Conservation (phyloP, 176 grass and related monocot genomes). For the Coix lacrymajobi region DNA sequence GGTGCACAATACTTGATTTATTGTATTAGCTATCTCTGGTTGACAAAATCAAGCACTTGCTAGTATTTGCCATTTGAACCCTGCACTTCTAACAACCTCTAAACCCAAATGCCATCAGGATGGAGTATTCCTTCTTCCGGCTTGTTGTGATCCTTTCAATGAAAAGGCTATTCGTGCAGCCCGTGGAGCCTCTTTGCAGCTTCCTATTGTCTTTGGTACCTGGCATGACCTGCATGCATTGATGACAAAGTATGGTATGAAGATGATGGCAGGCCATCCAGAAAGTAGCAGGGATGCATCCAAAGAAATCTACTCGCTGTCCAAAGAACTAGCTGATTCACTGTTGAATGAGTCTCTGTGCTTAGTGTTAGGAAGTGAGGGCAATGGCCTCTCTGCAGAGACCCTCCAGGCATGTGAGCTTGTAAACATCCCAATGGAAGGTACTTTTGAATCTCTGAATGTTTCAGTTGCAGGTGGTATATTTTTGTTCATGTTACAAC, state of each 20-base stretch:
- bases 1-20: not conserved
- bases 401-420: conserved; percentile 56
- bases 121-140: conserved; percentile 80
- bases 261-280: conserved; percentile 78
- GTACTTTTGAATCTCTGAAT: conserved; percentile 94
- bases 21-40: not conserved
- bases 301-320: conserved; percentile 24
- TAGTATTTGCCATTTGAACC: not conserved
- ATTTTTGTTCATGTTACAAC: conserved; percentile 88
- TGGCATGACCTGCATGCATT: conserved; percentile 46
- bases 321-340: conserved; percentile 56
- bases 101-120: conserved; percentile 48
- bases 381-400: conserved; percentile 67
- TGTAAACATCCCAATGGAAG: conserved; percentile 90
- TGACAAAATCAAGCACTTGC: not conserved
- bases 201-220: conserved; percentile 68
- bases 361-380: conserved; percentile 93
- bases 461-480: conserved; percentile 95
- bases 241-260: conserved; percentile 47
- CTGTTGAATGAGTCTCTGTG: conserved; percentile 59
- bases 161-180: conserved; percentile 90
- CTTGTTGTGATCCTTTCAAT: conserved; percentile 95
- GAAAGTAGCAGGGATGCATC: conserved; percentile 37
- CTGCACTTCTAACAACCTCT: conserved; percentile 8
- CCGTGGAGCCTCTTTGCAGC: conserved; percentile 79